phyloP scores from a whole-genome alignment of 768 basidiomycete species.

The Tulasnella calospora region DNA sequence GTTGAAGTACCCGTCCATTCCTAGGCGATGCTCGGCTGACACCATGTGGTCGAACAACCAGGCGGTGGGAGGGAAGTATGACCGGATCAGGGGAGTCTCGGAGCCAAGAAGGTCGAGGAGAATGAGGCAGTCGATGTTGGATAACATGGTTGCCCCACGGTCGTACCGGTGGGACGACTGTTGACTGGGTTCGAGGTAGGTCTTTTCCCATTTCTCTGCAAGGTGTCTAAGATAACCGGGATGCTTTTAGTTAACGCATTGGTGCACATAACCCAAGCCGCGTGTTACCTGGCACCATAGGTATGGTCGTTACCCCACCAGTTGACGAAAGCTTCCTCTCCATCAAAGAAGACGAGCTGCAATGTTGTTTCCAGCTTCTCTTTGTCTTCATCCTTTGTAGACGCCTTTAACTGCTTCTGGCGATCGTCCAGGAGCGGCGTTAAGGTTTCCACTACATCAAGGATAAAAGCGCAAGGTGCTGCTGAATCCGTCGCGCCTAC shows the following conservation, averaged over 20 bases:
- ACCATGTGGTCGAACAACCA: conserved; percentile 85
- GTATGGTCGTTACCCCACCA: conserved; percentile 90
- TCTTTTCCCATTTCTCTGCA: conserved; percentile 73
- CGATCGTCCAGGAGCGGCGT: conserved; percentile 65
- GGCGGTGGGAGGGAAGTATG: conserved; percentile 80
- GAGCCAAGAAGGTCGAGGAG: conserved; percentile 90
- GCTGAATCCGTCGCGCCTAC: conserved; percentile 97
- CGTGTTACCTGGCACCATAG: conserved; percentile 84
- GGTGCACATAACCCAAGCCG: background rate
- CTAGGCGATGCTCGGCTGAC: conserved; percentile 66
- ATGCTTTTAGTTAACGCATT: conserved; percentile 7
- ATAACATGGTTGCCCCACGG: conserved; percentile 57
- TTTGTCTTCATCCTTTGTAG: conserved; percentile 50
- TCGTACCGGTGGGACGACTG: conserved; percentile 45
- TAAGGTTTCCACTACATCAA: conserved; percentile 83
- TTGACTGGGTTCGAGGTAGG: conserved; percentile 57
- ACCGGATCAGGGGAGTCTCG: conserved; percentile 63
- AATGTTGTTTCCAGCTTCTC: conserved; percentile 75
- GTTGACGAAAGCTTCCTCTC: conserved; percentile 88
- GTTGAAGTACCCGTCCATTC: conserved; percentile 56
- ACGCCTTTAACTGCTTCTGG: conserved; percentile 47
- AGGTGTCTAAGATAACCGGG: conserved; percentile 58
- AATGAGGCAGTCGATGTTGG: conserved; percentile 82
- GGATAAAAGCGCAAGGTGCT: conserved; percentile 88
- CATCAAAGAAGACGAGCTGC: conserved; percentile 93